Base-by-base conservation (phyloP, 345 rosid species). In the Rhodamnia argentea region DNA sequence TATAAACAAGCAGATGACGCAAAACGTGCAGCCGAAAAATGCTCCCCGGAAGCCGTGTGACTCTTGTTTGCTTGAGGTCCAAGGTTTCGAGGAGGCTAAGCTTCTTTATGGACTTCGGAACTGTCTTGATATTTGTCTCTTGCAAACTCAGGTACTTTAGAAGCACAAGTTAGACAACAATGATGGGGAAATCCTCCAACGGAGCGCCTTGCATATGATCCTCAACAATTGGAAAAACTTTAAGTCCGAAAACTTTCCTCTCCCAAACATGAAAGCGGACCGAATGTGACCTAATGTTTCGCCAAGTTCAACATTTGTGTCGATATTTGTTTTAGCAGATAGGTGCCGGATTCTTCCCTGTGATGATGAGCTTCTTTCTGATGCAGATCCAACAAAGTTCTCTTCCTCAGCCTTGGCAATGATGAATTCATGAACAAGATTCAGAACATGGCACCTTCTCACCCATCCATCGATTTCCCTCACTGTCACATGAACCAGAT, bases 401-500 rank as follows among this genome's bases (percentile, higher is more conserved):
- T 84, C 86, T 20, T 88, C 85, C 83, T 50, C 47, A 3, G 87
- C 44, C 83, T 55, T 85, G 40, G 22, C 16, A 4, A 42, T 27
- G 37, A 87, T 85, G 82, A 89, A 57, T 27, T 89, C 87, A 0
- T 53, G 83, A 54, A 85, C 60, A 3, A 89, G 56, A 44, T 87
- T 83, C 5, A 37, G 89, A 18, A 87, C 85, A 44, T 64, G 52
- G 81, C 89, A 85, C 16, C 29, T 84, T 52, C 82, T 51, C 10
- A 52, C 81, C 55, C 84, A 74, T 53, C 89, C 85, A 32, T 82
- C 82, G 2, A 78, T 8, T 24, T 87, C 84, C 62, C 56, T 59
- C 3, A 15, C 26, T 16, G 47, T 14, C 13, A 84, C 86, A 10
- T 74, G 85, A 40, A 89, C 70, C 86, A 87, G 52, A 40, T 53